A percentile compares a stretch with the other conserved stretches of the same genome.
phyloP scores from a whole-genome alignment of 1,284 basidiomycete genomes.

The Cryptococcus sp. region DNA sequence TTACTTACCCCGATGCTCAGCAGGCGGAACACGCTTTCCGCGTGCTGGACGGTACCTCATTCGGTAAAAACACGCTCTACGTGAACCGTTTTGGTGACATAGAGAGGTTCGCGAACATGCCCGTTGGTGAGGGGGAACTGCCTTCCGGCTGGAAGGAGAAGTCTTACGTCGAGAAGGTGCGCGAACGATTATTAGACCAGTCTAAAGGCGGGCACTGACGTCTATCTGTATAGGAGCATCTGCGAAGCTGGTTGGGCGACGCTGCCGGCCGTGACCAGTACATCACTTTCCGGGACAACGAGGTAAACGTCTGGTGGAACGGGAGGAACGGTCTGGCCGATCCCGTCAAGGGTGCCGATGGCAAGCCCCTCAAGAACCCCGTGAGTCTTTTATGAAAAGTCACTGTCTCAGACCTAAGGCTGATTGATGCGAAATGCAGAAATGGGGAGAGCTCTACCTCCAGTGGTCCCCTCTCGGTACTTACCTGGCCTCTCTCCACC shows the following conservation, averaged over 20 bases:
- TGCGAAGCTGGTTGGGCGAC: slow-evolving; percentile 93
- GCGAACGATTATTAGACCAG: slow-evolving; percentile 19
- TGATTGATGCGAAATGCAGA: slow-evolving; percentile 51
- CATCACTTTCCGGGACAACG: slow-evolving; percentile 87
- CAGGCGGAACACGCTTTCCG: slow-evolving; percentile 78
- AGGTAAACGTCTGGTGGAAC: slow-evolving; percentile 91
- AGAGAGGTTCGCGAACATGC: slow-evolving; percentile 74
- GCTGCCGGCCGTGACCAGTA: slow-evolving; percentile 91
- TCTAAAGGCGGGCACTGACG: neutral
- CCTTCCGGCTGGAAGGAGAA: slow-evolving; percentile 62
- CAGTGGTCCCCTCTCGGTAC: slow-evolving; percentile 97
- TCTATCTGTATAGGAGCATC: slow-evolving; percentile 68
- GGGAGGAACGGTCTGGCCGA: slow-evolving; percentile 85
- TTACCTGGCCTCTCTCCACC: slow-evolving; percentile 87
- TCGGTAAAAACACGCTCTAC: slow-evolving; percentile 86
- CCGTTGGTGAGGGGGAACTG: slow-evolving; percentile 75
- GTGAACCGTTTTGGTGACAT: slow-evolving; percentile 92
- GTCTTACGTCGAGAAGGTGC: slow-evolving; percentile 69
- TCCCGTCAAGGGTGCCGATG: slow-evolving; percentile 55
- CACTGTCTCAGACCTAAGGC: slow-evolving; percentile 4
- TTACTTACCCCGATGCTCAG: slow-evolving; percentile 77
- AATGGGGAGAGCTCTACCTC: slow-evolving; percentile 97
- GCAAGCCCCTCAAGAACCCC: slow-evolving; percentile 54
- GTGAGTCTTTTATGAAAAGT: slow-evolving; percentile 19
- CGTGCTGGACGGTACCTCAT: slow-evolving; percentile 78